Evolutionary conservation across 768 basidiomycete species (phyloP), one percentile per base, ranked within the genome.

Genomic region (Calocera cornea): DNA sequence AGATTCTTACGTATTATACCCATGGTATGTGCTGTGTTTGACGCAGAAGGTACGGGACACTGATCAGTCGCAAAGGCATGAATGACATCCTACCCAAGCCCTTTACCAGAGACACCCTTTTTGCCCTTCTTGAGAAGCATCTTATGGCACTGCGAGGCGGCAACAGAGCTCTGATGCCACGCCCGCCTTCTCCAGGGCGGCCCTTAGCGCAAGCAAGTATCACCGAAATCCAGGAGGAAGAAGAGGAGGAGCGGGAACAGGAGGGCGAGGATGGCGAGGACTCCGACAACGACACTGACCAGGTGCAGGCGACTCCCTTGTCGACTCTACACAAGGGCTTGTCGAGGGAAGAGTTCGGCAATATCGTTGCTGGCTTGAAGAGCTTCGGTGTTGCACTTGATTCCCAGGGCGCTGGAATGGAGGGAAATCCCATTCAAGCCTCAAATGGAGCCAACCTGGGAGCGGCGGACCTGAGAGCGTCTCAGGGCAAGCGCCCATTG

Each of bases 61-160:
- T 38, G 27, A 17, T 29, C 34, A 19, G 66, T 38, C 14, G 1
- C 73, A 69, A 73, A 80, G 89, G 94, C 19, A 97, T 97, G 95
- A 97, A 95, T 76, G 95, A 97, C 77, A 89, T 97, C 67, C 80
- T 98, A 19, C 90, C 94, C 8, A 98, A 98, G 76, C 95, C 95
- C 1, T 98, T 98, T 78, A 95, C 91, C n/a, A 92, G 92, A 75
- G 87, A 94, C 74, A 89, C 90, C 17, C 79, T 98, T 34, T 78
- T 95, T 60, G 87, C 88, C 70, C 94, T 97, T 86, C 87, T 98
- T 69, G 95, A 98, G 79, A 60, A 27, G 31, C 54, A 60, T 60
- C 54, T 60, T 10, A 27, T 29, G 5, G 5, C 27, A 33, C 54
- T 60, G 16, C 2, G 22, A 27, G 54, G 27, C 54, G 10, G 31